These are phyloP conservation scores for Botrytis galanthina DNA, from an alignment of 2,329 filamentous ascomycete species.

Conservation along the genomic window DNA sequence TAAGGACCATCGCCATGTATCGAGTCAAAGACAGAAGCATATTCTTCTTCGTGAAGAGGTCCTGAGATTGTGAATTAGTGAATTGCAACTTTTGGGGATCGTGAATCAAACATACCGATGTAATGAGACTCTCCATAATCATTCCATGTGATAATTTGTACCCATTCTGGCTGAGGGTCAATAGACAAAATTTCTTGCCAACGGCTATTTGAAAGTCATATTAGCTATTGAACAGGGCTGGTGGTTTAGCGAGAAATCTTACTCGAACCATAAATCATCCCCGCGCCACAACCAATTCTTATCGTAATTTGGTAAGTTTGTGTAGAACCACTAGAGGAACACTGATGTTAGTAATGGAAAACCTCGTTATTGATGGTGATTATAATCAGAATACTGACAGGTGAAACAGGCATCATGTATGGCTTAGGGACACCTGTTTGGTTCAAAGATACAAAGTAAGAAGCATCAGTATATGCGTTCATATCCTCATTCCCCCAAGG, in stretches of 20 bases:
- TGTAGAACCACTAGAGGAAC: background rate
- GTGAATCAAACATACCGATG: background rate
- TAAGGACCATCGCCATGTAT: background rate
- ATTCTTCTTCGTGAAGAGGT: background rate
- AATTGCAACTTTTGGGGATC: background rate
- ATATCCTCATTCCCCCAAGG: background rate
- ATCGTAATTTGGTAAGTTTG: background rate
- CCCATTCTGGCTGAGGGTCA: constrained; percentile 7
- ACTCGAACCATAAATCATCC: background rate
- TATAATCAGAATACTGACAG: background rate
- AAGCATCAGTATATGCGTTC: constrained; percentile 1
- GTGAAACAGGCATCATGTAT: constrained; percentile 1
- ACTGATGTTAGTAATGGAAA: background rate
- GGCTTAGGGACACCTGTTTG: background rate
- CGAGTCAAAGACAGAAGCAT: background rate
- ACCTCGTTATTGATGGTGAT: background rate
- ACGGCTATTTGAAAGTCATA: background rate
- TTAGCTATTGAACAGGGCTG: background rate
- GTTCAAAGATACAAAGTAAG: constrained; percentile 5
- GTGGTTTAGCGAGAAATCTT: background rate
- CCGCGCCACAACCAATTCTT: constrained; percentile 10
- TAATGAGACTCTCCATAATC: constrained; percentile 13
- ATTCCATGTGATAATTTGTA: constrained; percentile 6
- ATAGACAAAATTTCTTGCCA: background rate
- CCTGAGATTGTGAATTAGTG: background rate